Evolutionary conservation across 345 rosid species (phyloP).

Genomic region (Euphorbia pulcherrima): DNA sequence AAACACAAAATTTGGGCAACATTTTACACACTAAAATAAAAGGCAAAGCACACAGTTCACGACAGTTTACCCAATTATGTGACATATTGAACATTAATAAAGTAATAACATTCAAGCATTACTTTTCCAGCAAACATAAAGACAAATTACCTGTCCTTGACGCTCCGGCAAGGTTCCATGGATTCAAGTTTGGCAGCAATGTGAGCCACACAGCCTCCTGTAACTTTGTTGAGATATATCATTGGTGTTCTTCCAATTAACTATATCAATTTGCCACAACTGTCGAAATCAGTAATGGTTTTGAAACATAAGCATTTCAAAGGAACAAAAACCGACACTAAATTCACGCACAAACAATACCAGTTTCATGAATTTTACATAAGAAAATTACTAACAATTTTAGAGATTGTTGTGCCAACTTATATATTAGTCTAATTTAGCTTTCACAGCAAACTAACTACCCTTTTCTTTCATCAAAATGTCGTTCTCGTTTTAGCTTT

Average conservation of each 20-base stretch:
- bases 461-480: no score
- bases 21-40: neutral
- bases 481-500: no score
- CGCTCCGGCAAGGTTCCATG: constrained; percentile 93
- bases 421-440: no score
- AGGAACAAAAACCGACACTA: neutral
- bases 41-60: neutral
- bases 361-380: no score
- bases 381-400: no score
- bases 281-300: constrained; percentile 24
- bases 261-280: constrained; percentile 42
- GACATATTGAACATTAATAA: neutral
- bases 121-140: neutral
- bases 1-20: neutral
- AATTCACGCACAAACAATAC: no score
- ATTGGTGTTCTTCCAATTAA: constrained; percentile 91
- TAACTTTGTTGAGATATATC: constrained; percentile 85
- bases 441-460: no score
- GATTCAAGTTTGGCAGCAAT: constrained; percentile 97
- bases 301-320: constrained; percentile 22
- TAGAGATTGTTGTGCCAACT: no score
- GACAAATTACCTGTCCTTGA: constrained; percentile 69
- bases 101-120: neutral
- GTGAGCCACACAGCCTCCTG: constrained; percentile 67
- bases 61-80: neutral